Evolutionary conservation across 2,329 filamentous ascomycete species (phyloP), one percentile per base, ranked within the genome.

Genomic region (Cladosporium phlei): DNA sequence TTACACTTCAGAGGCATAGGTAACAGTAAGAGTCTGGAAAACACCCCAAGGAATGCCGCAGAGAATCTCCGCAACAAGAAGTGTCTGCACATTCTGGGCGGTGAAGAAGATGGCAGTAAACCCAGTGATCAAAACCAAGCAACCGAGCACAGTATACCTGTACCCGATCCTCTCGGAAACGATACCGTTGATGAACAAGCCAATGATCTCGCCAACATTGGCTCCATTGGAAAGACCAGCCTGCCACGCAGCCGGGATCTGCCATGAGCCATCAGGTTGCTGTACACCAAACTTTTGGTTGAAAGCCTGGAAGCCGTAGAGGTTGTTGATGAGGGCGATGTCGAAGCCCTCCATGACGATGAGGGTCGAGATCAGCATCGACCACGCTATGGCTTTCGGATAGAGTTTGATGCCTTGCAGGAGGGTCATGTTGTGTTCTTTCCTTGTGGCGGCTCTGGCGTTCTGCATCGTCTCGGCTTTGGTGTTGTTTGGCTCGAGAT

Each of bases 341-440:
- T 95, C 88, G 69, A 90, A 94, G 25, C 87, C 88, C 66, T 95
- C 88, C 89, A 95, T 95, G 59, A 80, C 81, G 60, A 95, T 93
- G 63, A 86, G 90, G 0, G 87, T 91, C n/a, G 85, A 91, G 66
- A 95, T 90, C 49, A 94, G 72, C 40, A 95, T 60, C 57, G 83
- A 88, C 87, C 88, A 95, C 17, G 72, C 77, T 47, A 94, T 83
- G 17, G 89, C 89, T 71, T 94, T 91, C 49, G 88, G 88, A 62
- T 95, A 95, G 20, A 93, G 75, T 61, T 75, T 80, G 65, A 95
- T 75, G 52, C 87, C 88, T 70, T 95, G 80, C 63, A 78, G 61
- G 48, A 95, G 71, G 10, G 69, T 71, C 72, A 75, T 74, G 39
- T 62, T 69, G 49, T 71, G 70, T 54, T 75, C 72, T 48, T 71